These are phyloP conservation scores for Pythium rhizo-oryzae DNA, from an alignment of 352 stramenopile genomes.

Conservation along the genomic window DNA sequence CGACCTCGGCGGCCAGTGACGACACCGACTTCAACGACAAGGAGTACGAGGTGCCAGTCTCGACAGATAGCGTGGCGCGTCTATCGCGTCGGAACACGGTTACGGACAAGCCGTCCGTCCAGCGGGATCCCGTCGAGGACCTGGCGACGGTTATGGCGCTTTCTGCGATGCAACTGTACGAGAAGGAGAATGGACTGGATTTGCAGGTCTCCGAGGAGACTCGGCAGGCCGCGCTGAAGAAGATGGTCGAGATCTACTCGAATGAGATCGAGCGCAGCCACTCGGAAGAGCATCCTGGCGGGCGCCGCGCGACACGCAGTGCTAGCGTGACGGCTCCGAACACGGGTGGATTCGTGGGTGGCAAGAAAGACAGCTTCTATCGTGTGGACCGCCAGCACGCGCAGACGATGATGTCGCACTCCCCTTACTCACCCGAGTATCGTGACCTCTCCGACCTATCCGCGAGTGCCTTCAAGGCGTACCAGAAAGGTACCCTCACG, in stretches of 20 bases:
- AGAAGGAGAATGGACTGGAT: constrained; percentile 54
- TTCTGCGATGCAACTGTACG: constrained; percentile 77
- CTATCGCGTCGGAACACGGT: constrained; percentile 11
- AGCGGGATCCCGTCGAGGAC: constrained; percentile 33
- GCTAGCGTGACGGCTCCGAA: constrained; percentile 12
- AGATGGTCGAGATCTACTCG: constrained; percentile 81
- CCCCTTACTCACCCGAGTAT: constrained; percentile 36
- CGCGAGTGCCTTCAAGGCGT: constrained; percentile 63
- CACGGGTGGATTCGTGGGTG: not conserved
- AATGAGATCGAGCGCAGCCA: constrained; percentile 59
- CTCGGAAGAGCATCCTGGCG: constrained; percentile 17
- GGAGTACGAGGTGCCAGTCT: constrained; percentile 29
- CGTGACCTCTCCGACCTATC: constrained; percentile 65
- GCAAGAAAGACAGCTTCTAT: not conserved
- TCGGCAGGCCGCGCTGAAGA: constrained; percentile 54
- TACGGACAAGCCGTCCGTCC: not conserved
- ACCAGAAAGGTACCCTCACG: constrained; percentile 46
- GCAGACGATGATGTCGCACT: constrained; percentile 21
- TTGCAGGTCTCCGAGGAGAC: constrained; percentile 60
- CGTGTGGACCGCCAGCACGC: constrained; percentile 21
- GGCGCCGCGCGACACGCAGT: constrained; percentile 14
- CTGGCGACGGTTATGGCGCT: constrained; percentile 68
- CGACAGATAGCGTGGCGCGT: not conserved
- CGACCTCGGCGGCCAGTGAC: constrained; percentile 15
- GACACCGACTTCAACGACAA: constrained; percentile 22